These are phyloP conservation scores for Thalassiosira ordinaria DNA, from an alignment of 352 stramenopile species.

Conservation along the genomic window DNA sequence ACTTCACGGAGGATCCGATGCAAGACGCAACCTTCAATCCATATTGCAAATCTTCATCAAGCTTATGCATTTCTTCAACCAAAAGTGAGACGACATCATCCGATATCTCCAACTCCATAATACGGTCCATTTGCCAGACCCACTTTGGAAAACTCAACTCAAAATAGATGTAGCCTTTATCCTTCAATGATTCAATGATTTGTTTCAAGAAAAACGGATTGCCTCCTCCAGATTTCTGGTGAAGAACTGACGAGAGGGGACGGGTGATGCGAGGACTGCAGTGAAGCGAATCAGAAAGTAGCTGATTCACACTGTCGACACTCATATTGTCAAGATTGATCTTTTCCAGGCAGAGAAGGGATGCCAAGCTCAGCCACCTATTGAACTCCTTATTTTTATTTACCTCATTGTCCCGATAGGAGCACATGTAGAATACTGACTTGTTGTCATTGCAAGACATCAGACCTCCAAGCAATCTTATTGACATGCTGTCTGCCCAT, in stretches of 20 bases:
- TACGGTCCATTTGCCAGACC: slow-evolving; percentile 39
- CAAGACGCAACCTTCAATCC: slow-evolving; percentile 48
- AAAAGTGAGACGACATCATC: slow-evolving; percentile 45
- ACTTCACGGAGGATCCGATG: slow-evolving; percentile 32
- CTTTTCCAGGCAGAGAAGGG: slow-evolving; percentile 16
- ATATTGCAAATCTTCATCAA: slow-evolving; percentile 29
- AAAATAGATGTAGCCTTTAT: slow-evolving; percentile 33
- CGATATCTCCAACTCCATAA: slow-evolving; percentile 39
- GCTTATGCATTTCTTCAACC: slow-evolving; percentile 32
- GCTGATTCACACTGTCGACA: slow-evolving; percentile 30
- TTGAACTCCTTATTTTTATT: slow-evolving; percentile 1
- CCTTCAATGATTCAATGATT: slow-evolving; percentile 17
- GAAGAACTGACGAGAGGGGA: slow-evolving; percentile 34
- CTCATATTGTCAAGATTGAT: slow-evolving; percentile 35
- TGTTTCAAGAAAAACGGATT: slow-evolving; percentile 3
- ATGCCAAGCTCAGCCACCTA: slow-evolving; percentile 27
- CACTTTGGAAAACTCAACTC: slow-evolving; percentile 20
- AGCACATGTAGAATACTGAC: slow-evolving; percentile 40
- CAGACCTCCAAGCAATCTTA: slow-evolving; percentile 28
- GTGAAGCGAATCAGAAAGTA: slow-evolving; percentile 44
- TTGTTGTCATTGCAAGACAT: neutral
- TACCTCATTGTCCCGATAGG: slow-evolving; percentile 43
- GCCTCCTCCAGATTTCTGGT: slow-evolving; percentile 34
- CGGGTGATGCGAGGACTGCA: slow-evolving; percentile 41
- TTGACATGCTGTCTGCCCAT: slow-evolving; percentile 38